These are phyloP conservation scores for Sequoiadendron giganteum DNA, from an alignment of 75 land plant genomes.

Conservation along the genomic window DNA sequence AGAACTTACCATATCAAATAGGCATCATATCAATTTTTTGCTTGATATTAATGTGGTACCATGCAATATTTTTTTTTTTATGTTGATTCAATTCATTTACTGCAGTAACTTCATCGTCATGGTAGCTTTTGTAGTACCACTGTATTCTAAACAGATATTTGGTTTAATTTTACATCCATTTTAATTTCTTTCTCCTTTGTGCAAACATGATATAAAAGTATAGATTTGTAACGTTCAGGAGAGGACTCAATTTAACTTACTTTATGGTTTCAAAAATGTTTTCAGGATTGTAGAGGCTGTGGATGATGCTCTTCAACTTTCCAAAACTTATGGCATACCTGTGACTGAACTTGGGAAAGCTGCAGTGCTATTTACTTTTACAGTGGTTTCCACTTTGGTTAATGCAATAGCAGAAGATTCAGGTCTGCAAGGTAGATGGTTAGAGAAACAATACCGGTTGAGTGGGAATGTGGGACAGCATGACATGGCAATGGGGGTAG, in stretches of 20 bases:
- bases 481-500: slow-evolving; percentile 52
- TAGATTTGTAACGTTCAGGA: neutral
- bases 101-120: neutral
- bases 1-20: too few species aligned
- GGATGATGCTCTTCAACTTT: slow-evolving; percentile 71
- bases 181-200: neutral
- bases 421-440: slow-evolving; percentile 35
- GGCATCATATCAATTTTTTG: neutral
- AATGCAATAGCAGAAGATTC: slow-evolving; percentile 88
- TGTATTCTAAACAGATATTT: neutral
- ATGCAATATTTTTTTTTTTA: neutral
- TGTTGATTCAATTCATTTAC: neutral
- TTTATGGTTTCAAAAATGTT: slow-evolving; percentile 2
- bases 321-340: slow-evolving; percentile 43
- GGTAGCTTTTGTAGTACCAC: neutral
- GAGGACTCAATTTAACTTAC: neutral
- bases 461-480: slow-evolving; percentile 21
- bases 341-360: slow-evolving; percentile 64
- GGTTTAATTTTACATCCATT: neutral
- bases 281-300: slow-evolving; percentile 64
- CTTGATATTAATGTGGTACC: neutral
- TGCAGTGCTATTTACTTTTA: slow-evolving; percentile 67
- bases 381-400: slow-evolving; percentile 64
- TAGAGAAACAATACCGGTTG: slow-evolving; percentile 47
- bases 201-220: neutral